A percentile compares a stretch with the other conserved stretches of the same genome.
Conservation (phyloP, 495 filamentous ascomycete genomes). For the Tuber aestivum region DNA sequence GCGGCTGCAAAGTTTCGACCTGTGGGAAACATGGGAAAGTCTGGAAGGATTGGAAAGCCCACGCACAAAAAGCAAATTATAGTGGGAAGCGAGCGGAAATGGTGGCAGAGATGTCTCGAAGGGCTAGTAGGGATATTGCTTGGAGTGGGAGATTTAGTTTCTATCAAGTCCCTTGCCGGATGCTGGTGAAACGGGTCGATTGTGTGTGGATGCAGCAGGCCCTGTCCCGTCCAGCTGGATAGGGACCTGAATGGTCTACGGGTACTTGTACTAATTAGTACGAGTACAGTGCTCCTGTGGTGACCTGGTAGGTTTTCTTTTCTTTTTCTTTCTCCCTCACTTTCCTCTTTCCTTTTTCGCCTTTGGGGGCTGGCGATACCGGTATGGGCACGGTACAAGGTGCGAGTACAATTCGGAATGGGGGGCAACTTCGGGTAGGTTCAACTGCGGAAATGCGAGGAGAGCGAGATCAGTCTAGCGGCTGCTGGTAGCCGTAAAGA, state of each 20-base stretch:
- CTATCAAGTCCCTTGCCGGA: neutral
- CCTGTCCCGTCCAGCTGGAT: neutral
- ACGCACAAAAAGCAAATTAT: neutral
- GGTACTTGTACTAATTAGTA: too few species aligned
- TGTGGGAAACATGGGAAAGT: conserved; percentile 2
- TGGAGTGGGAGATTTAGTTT: conserved; percentile 9
- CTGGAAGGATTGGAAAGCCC: neutral
- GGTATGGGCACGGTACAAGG: too few species aligned
- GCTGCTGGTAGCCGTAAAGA: too few species aligned
- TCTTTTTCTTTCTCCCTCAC: too few species aligned
- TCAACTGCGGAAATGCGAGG: neutral
- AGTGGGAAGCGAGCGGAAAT: neutral
- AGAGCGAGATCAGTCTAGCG: too few species aligned
- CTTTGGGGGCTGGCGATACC: too few species aligned
- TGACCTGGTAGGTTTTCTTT: conserved; percentile 14
- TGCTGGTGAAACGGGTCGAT: neutral
- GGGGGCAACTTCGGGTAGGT: neutral
- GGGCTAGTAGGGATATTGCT: conserved; percentile 8
- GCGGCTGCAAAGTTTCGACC: neutral
- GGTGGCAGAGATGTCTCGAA: conserved; percentile 14
- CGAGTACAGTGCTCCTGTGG: too few species aligned
- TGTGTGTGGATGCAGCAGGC: neutral
- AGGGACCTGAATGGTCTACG: conserved; percentile 8
- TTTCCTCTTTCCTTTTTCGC: too few species aligned
- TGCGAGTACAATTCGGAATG: neutral